phyloP scores from a whole-genome alignment of 2,329 filamentous ascomycete genomes.

The Colletotrichum phormii region DNA sequence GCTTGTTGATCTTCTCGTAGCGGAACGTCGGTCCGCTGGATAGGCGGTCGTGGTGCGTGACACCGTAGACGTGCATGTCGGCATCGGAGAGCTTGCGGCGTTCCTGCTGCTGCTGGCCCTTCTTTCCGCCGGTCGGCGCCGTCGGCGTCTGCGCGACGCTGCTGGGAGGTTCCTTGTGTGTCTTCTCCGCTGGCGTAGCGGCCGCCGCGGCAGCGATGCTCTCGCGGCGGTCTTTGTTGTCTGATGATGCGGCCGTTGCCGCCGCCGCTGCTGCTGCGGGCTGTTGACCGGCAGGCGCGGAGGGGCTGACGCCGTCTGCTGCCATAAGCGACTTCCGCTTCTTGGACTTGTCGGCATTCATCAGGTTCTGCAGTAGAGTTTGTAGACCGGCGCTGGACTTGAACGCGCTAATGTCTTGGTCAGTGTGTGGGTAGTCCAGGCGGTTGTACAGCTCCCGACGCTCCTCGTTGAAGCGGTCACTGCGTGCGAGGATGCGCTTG shows the following conservation, averaged over 20 bases:
- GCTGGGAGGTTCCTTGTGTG: constrained; percentile 56
- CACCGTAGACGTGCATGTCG: constrained; percentile 84
- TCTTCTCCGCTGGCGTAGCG: constrained; percentile 41
- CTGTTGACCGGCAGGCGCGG: constrained; percentile 46
- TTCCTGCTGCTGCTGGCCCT: constrained; percentile 62
- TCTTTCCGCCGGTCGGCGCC: constrained; percentile 60
- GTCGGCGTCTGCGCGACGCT: constrained; percentile 51
- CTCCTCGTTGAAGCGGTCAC: constrained; percentile 88
- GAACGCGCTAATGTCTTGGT: constrained; percentile 81
- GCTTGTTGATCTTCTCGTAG: constrained; percentile 83
- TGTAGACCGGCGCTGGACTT: constrained; percentile 85
- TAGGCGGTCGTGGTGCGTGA: constrained; percentile 86
- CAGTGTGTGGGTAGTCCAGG: constrained; percentile 80
- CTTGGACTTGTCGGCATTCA: constrained; percentile 87
- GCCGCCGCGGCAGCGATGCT: constrained; percentile 60
- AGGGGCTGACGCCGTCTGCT: constrained; percentile 64
- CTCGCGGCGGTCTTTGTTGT: constrained; percentile 57
- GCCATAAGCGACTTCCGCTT: constrained; percentile 82
- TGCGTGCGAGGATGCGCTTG: constrained; percentile 88
- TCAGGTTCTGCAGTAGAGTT: constrained; percentile 83
- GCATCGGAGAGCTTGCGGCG: constrained; percentile 79
- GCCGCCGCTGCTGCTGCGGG: constrained; percentile 53
- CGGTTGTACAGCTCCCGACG: constrained; percentile 87
- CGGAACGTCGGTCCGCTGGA: constrained; percentile 90
- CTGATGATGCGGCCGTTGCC: constrained; percentile 47